Conservation (phyloP, 768 basidiomycete genomes). For the Psilocybe cubensis region DNA sequence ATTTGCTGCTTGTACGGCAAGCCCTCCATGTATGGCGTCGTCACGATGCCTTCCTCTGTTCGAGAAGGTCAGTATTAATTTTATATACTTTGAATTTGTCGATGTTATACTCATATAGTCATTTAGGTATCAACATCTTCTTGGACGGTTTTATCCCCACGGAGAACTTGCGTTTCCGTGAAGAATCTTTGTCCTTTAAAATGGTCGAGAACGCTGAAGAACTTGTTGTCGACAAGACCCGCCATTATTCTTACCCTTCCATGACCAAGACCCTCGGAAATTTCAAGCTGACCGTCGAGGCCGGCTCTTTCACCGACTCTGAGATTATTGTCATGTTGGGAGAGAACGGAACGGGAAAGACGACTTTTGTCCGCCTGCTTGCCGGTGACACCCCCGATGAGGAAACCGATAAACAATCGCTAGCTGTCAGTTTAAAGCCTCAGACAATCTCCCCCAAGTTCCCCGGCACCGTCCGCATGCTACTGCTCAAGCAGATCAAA, state of each 20-base stretch:
- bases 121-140: slow-evolving; percentile 96
- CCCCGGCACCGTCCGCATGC: slow-evolving; percentile 94
- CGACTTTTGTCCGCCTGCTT: slow-evolving; percentile 94
- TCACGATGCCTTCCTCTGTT: slow-evolving; percentile 98
- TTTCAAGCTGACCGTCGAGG: slow-evolving; percentile 95
- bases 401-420: slow-evolving; percentile 78
- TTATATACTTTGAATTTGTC: background rate
- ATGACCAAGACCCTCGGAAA: slow-evolving; percentile 97
- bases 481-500: slow-evolving; percentile 94
- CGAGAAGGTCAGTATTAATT: slow-evolving; percentile 74
- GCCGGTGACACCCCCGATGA: slow-evolving; percentile 92
- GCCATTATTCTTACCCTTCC: slow-evolving; percentile 87
- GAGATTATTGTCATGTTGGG: slow-evolving; percentile 99
- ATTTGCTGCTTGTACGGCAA: slow-evolving; percentile 98
- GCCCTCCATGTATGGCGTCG: slow-evolving; percentile 96
- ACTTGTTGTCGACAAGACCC: slow-evolving; percentile 80
- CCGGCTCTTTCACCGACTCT: slow-evolving; percentile 94
- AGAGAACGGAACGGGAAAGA: slow-evolving; percentile 99
- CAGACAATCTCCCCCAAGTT: slow-evolving; percentile 99
- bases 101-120: background rate
- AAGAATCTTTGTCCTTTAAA: slow-evolving; percentile 95
- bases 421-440: slow-evolving; percentile 94
- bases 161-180: slow-evolving; percentile 96
- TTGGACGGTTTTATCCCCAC: slow-evolving; percentile 98
- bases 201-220: slow-evolving; percentile 98